Evolutionary conservation across 148 eudicot genomes (phyloP), one percentile per base, ranked within the genome.

Genomic region (Rhododendron mucronatum): DNA sequence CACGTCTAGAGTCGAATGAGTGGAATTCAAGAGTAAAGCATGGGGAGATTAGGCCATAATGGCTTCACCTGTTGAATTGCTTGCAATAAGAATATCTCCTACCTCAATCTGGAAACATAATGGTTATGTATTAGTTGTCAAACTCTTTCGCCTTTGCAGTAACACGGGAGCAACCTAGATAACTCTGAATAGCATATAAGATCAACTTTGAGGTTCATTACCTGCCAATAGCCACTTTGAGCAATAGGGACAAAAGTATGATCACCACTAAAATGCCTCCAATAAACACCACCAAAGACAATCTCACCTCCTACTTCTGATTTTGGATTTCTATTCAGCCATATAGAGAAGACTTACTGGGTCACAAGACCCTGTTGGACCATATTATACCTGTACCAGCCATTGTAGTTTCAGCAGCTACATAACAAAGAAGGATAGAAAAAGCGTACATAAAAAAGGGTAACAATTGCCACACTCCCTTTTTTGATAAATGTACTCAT

Each of bases 151-250:
- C 8, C 51, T 41, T 44, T 41, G 39, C 37, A 51, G 73, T 23
- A 78, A 37, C 51, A 51, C 28, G 55, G 18, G 45, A 45, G 45
- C 30, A 53, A 50, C 4, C 23, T 23, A 45, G 16, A 59, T 5
- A 57, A 78, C 16, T 30, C 18, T 11, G 74, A 78, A 47, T 2
- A 37, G 48, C 9, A 28, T 48, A 15, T 14, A 59, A 57, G 8
- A 33, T 37, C 12, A 84, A 74, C 75, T 48, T 41, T 0, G 50
- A 71, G 35, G 50, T 53, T 53, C 65, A 63, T 47, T 33, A 92
- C 94, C 95, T 93, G 93, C 96, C 96, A 94, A 83, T 91, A 92
- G 84, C 94, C 93, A 12, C 67, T 91, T 67, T 88, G 67, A 61
- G 91, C 86, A 55, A 91, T 86, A 28, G 94, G 93, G 77, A 92